These are phyloP conservation scores for Phytophthora hibernalis DNA, from an alignment of 352 stramenopile species.

Conservation along the genomic window DNA sequence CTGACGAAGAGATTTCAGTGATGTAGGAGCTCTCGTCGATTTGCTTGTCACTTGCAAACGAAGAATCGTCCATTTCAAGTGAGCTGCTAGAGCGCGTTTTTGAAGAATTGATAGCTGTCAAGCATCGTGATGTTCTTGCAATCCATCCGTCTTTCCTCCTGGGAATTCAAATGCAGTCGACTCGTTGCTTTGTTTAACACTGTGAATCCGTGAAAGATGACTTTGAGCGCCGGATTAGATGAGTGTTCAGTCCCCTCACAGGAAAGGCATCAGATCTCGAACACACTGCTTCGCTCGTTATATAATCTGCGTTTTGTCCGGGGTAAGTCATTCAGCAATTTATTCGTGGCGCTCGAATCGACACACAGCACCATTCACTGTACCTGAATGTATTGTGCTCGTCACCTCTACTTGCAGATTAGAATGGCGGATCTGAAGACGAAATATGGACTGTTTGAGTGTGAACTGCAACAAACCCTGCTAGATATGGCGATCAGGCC, in stretches of 20 bases:
- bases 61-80: conserved; percentile 2
- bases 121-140: conserved; percentile 18
- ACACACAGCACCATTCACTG: conserved; percentile 30
- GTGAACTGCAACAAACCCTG: conserved; percentile 35
- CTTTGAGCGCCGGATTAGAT: conserved; percentile 30
- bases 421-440: conserved; percentile 18
- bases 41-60: conserved; percentile 1
- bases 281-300: conserved; percentile 24
- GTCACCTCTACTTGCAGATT: conserved; percentile 44
- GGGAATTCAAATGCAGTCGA: conserved; percentile 32
- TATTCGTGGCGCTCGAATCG: conserved; percentile 25
- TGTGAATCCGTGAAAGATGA: conserved; percentile 4
- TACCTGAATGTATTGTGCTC: conserved; percentile 34
- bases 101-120: conserved; percentile 30
- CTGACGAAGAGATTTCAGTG: conserved; percentile 15
- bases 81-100: conserved; percentile 28
- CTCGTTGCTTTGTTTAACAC: conserved; percentile 13
- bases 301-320: conserved; percentile 41
- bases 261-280: conserved; percentile 18
- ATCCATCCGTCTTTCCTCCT: conserved; percentile 46
- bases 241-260: conserved; percentile 48
- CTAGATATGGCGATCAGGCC: too few species aligned
- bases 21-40: conserved; percentile 22
- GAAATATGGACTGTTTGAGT: conserved; percentile 14
- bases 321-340: conserved; percentile 36